Evolutionary conservation across 2,329 filamentous ascomycete species (phyloP).

Genomic region (Botrytis hyacinthi): DNA sequence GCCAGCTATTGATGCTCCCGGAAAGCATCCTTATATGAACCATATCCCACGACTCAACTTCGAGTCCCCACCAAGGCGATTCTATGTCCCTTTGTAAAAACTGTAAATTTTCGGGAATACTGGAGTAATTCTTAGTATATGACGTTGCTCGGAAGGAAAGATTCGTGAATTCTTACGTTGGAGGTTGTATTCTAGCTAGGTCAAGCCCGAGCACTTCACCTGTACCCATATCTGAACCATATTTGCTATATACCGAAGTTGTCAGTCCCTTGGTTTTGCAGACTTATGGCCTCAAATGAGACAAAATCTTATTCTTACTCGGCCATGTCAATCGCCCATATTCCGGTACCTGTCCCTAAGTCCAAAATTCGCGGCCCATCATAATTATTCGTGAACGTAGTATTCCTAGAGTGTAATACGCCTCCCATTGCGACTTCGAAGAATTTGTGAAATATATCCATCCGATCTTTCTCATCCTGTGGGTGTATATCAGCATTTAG

Average conservation of each 20-base stretch:
- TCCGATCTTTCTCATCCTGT: constrained; percentile 69
- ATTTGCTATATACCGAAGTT: constrained; percentile 20
- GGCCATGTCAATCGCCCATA: constrained; percentile 87
- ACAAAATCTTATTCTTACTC: constrained; percentile 52
- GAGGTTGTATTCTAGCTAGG: constrained; percentile 60
- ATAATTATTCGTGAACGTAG: constrained; percentile 32
- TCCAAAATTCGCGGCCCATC: constrained; percentile 52
- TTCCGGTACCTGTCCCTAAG: constrained; percentile 82
- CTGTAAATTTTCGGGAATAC: constrained; percentile 67
- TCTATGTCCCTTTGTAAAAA: constrained; percentile 78
- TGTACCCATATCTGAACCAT: constrained; percentile 3
- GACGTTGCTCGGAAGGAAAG: background rate
- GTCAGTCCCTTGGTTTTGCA: constrained; percentile 10
- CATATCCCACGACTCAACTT: constrained; percentile 56
- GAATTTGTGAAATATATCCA: constrained; percentile 80
- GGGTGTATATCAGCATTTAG: constrained; percentile 22
- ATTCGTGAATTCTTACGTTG: constrained; percentile 43
- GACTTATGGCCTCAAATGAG: background rate
- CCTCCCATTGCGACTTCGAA: constrained; percentile 62
- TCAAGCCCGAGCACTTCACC: constrained; percentile 59
- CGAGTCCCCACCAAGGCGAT: constrained; percentile 59
- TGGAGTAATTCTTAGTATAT: constrained; percentile 39
- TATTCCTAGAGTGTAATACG: constrained; percentile 45
- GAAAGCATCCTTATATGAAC: constrained; percentile 78
- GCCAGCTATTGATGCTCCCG: constrained; percentile 77